Evolutionary conservation across 2,329 filamentous ascomycete species (phyloP).

Genomic region (Emmonsiellopsis sp.): DNA sequence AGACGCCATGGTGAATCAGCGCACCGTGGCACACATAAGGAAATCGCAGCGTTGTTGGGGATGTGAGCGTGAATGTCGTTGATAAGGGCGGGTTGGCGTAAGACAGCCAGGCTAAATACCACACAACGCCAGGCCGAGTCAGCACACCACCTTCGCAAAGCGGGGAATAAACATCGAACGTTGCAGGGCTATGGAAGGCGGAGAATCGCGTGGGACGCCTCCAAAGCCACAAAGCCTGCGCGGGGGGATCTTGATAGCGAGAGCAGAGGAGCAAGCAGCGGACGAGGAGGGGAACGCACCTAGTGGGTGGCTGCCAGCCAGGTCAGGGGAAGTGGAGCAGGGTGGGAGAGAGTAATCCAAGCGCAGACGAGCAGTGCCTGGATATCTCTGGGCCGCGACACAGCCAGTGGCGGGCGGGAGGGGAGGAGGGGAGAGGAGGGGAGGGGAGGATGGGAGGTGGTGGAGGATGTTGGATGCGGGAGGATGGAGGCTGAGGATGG

Average conservation of each 20-base stretch:
- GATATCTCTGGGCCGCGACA: too few relatives aligned
- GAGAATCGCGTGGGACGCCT: background rate
- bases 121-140: too few relatives aligned
- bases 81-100: background rate
- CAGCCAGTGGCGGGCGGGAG: too few relatives aligned
- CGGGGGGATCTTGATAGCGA: background rate
- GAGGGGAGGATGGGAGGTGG: background rate
- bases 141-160: too few relatives aligned
- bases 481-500: background rate
- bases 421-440: background rate
- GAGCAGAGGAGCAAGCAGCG: background rate
- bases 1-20: slow-evolving; percentile 17
- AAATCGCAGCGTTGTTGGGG: background rate
- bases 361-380: background rate
- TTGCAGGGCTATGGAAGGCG: background rate
- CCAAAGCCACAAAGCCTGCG: background rate
- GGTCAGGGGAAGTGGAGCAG: background rate
- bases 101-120: too few relatives aligned
- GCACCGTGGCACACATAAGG: slow-evolving; percentile 4
- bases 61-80: background rate
- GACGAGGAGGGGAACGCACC: background rate
- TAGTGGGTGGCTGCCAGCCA: background rate
- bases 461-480: background rate
- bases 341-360: background rate
- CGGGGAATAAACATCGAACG: background rate